A percentile compares a stretch with the other conserved stretches of the same genome.
Conservation (phyloP, 1,284 basidiomycete species). For the Ustilago curta region DNA sequence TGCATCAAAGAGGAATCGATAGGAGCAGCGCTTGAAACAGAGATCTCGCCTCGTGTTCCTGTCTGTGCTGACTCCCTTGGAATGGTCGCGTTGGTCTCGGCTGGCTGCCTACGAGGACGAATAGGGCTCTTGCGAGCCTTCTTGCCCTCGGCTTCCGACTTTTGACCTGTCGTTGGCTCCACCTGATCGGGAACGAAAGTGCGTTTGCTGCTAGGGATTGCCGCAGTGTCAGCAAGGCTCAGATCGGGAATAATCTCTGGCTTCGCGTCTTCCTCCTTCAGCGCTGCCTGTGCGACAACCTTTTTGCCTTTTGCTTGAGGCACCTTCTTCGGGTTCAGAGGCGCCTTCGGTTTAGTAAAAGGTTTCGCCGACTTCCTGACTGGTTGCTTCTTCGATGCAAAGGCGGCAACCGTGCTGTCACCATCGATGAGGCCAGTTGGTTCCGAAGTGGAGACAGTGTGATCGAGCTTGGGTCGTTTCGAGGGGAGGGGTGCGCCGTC, state of each 20-base stretch:
- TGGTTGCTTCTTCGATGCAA: background rate
- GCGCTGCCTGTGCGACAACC: background rate
- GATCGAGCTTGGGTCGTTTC: constrained; percentile 19
- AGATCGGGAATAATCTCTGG: background rate
- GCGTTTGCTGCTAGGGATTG: background rate
- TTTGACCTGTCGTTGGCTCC: background rate
- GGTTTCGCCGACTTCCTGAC: background rate
- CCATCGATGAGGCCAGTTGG: background rate
- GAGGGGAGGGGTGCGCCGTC: background rate
- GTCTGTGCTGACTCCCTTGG: background rate
- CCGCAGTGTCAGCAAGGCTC: background rate
- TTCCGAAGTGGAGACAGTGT: background rate
- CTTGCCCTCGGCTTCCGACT: background rate
- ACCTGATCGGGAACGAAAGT: background rate
- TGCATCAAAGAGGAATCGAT: background rate
- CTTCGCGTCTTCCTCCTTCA: background rate
- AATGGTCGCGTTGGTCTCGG: background rate
- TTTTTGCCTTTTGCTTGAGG: constrained; percentile 13
- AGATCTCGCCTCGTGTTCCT: background rate
- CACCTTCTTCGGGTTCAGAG: constrained; percentile 20
- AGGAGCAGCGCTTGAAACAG: background rate
- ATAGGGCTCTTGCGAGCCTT: constrained; percentile 9
- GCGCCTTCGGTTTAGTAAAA: constrained; percentile 5
- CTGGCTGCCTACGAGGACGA: constrained; percentile 14
- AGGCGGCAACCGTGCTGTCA: too few relatives aligned